Percentiles rank a stretch among this genome's conserved stretches.
Evolutionary conservation across 108 stramenopile genomes (phyloP).

Genomic region (Pseudonitzschia delicatissima): DNA sequence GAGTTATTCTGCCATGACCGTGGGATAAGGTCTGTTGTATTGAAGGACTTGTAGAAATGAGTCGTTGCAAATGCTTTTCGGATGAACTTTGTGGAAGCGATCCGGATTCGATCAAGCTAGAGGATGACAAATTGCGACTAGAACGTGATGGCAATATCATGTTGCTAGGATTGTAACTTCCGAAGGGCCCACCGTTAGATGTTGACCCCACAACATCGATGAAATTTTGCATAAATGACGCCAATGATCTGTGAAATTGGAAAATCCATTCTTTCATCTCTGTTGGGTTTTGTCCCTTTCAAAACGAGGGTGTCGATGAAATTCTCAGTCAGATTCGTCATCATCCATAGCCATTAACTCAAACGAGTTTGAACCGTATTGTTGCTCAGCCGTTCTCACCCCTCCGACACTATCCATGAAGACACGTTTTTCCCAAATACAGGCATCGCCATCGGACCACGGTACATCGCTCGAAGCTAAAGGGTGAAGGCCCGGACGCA

Average conservation of each 20-base stretch:
- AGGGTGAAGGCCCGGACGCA: constrained; percentile 19
- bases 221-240: constrained; percentile 51
- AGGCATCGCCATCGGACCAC: background rate
- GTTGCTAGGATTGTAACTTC: constrained; percentile 11
- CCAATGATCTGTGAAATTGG: constrained; percentile 74
- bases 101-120: background rate
- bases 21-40: constrained; percentile 12
- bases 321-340: constrained; percentile 21
- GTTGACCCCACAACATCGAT: constrained; percentile 31
- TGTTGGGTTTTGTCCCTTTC: constrained; percentile 44
- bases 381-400: constrained; percentile 66
- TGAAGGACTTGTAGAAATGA: constrained; percentile 7
- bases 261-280: constrained; percentile 82
- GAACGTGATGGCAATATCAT: background rate
- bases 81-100: constrained; percentile 4
- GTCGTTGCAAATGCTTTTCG: constrained; percentile 11
- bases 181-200: background rate
- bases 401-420: constrained; percentile 61
- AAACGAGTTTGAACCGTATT: constrained; percentile 64
- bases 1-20: constrained; percentile 17
- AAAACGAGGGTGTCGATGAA: constrained; percentile 37
- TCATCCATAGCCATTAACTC: constrained; percentile 53
- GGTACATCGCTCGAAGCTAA: background rate
- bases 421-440: constrained; percentile 72
- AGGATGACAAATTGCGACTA: background rate